phyloP scores from a whole-genome alignment of 805 yeast species.

The Starmerella vaccinii region DNA sequence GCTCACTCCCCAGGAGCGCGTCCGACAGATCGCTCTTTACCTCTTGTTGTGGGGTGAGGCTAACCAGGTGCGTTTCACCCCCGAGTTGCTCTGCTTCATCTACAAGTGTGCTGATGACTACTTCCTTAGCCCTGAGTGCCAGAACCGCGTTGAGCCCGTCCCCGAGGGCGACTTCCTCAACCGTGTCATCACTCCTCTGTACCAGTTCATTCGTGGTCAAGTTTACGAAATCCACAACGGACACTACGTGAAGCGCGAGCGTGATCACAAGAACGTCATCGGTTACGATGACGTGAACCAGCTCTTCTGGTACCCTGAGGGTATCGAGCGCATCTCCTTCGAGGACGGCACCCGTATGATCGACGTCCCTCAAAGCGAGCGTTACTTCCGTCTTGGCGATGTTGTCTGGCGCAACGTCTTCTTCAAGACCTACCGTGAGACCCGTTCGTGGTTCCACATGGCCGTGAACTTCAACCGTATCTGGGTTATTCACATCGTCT shows the following conservation, averaged over 20 bases:
- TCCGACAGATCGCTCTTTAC: conserved; percentile 54
- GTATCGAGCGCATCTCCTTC: conserved; percentile 81
- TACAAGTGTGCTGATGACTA: conserved; percentile 93
- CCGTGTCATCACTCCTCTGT: conserved; percentile 85
- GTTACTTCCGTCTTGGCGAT: conserved; percentile 82
- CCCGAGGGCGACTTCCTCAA: conserved; percentile 71
- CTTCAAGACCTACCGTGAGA: conserved; percentile 90
- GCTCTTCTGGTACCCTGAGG: conserved; percentile 99
- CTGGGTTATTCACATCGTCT: conserved; percentile 84
- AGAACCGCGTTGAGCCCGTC: conserved; percentile 45
- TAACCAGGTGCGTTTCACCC: conserved; percentile 79
- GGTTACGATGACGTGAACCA: conserved; percentile 98
- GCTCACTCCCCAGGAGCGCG: conserved; percentile 46
- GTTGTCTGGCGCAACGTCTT: conserved; percentile 86
- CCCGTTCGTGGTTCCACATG: conserved; percentile 95
- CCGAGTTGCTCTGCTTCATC: conserved; percentile 83
- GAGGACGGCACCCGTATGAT: conserved; percentile 89
- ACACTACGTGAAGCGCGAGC: conserved; percentile 49
- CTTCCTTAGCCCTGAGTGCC: conserved; percentile 78
- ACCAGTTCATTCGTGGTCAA: conserved; percentile 56
- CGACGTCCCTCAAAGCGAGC: conserved; percentile 80
- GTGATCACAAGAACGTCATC: conserved; percentile 52
- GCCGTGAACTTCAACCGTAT: conserved; percentile 94
- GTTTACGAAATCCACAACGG: conserved; percentile 50
- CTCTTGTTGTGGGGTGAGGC: conserved; percentile 70